A percentile compares a stretch with the other conserved stretches of the same genome.
These are phyloP conservation scores for Vigna unguiculata DNA, from an alignment of 306 rosid genomes.

Conservation along the genomic window DNA sequence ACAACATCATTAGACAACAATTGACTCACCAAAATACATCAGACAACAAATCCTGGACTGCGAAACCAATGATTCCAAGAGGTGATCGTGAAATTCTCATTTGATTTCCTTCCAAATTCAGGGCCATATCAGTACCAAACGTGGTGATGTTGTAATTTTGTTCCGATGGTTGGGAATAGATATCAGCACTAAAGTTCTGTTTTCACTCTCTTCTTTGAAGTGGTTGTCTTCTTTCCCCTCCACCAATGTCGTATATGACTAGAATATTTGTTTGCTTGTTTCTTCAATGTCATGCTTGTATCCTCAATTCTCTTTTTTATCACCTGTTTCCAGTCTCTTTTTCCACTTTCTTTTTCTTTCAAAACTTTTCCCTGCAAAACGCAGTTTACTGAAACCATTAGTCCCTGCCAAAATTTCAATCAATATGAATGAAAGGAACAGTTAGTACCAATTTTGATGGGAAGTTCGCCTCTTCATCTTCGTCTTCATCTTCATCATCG, in stretches of 20 bases:
- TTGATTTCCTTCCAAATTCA: conserved; percentile 36
- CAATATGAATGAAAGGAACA: conserved; percentile 19
- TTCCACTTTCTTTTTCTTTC: conserved; percentile 63
- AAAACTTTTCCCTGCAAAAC: conserved; percentile 70
- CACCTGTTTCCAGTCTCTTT: conserved; percentile 68
- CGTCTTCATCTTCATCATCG: conserved; percentile 69
- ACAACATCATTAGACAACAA: conserved; percentile 8
- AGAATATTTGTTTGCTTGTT: conserved; percentile 70
- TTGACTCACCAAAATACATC: conserved; percentile 39
- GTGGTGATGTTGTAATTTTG: conserved; percentile 20
- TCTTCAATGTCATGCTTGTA: conserved; percentile 61
- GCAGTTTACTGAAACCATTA: conserved; percentile 21
- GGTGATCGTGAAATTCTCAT: conserved; percentile 38
- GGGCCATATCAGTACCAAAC: conserved; percentile 27
- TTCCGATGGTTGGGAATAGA: conserved; percentile 20
- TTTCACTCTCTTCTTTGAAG: conserved; percentile 62
- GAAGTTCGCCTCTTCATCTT: conserved; percentile 52
- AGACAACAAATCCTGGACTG: conserved; percentile 30
- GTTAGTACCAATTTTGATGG: conserved; percentile 77
- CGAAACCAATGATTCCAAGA: conserved; percentile 22
- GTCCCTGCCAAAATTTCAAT: conserved; percentile 22
- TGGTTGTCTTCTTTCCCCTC: conserved; percentile 58
- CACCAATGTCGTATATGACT: conserved; percentile 65
- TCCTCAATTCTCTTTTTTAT: conserved; percentile 57
- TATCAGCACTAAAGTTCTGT: conserved; percentile 69